phyloP scores from a whole-genome alignment of 2,329 filamentous ascomycete species.

The Trichoderma afroharzianum region DNA sequence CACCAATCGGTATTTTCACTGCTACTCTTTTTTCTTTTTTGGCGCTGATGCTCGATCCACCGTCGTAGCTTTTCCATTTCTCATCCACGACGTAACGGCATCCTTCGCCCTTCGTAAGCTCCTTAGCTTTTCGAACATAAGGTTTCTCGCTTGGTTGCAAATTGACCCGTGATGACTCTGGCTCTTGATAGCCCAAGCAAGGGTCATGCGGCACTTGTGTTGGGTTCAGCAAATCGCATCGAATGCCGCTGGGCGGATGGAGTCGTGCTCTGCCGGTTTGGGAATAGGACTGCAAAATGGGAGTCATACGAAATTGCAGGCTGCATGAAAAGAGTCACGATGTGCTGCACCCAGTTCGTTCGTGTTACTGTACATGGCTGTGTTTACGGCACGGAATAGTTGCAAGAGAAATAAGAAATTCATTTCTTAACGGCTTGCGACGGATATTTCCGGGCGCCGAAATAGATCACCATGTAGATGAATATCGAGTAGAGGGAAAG shows the following conservation, averaged over 20 bases:
- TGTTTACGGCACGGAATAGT: neutral
- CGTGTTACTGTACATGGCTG: neutral
- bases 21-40: neutral
- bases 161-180: neutral
- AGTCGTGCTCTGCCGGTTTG: neutral
- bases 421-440: neutral
- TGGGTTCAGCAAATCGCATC: neutral
- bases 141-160: neutral
- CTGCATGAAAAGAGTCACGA: constrained; percentile 4
- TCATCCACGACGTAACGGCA: neutral
- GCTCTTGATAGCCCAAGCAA: neutral
- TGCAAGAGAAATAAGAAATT: neutral
- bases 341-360: neutral
- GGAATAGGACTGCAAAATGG: neutral
- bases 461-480: neutral
- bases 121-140: neutral
- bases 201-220: neutral
- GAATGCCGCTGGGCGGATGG: neutral
- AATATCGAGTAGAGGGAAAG: neutral
- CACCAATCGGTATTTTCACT: neutral
- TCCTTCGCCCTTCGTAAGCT: neutral
- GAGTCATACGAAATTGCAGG: constrained; percentile 4
- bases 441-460: neutral
- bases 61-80: neutral
- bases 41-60: neutral